Evolutionary conservation across 2,329 filamentous ascomycete genomes (phyloP).

Genomic region (Ascochyta lentis): DNA sequence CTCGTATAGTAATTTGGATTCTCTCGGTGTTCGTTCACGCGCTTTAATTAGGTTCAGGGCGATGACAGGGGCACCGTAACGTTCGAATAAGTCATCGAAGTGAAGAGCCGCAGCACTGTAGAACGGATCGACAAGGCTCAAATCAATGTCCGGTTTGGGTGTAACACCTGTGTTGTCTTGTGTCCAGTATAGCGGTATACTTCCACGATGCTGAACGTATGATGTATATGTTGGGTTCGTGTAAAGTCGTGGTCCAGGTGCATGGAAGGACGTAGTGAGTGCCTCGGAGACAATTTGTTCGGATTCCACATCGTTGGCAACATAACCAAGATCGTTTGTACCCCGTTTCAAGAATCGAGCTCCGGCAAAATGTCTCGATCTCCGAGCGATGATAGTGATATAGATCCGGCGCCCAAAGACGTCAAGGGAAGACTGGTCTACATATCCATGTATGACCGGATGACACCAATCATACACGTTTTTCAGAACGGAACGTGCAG

Average conservation of each 20-base stretch:
- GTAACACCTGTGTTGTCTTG: constrained; percentile 95
- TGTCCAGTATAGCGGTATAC: constrained; percentile 96
- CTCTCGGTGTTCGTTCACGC: constrained; percentile 84
- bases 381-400: constrained; percentile 89
- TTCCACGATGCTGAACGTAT: constrained; percentile 94
- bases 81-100: constrained; percentile 91
- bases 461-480: constrained; percentile 95
- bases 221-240: constrained; percentile 93
- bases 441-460: constrained; percentile 93
- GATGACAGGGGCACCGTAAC: constrained; percentile 92
- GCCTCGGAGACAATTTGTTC: constrained; percentile 98
- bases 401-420: constrained; percentile 90
- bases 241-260: constrained; percentile 82
- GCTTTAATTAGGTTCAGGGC: constrained; percentile 88
- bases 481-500: constrained; percentile 72
- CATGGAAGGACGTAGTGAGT: constrained; percentile 93
- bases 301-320: constrained; percentile 98
- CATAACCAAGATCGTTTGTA: constrained; percentile 91
- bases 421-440: constrained; percentile 77
- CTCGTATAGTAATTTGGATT: constrained; percentile 87
- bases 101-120: constrained; percentile 92
- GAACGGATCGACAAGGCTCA: constrained; percentile 96
- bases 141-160: constrained; percentile 93
- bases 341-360: constrained; percentile 94
- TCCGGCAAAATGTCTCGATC: constrained; percentile 92